Evolutionary conservation across 345 rosid species (phyloP).

Genomic region (Citrus sp.): DNA sequence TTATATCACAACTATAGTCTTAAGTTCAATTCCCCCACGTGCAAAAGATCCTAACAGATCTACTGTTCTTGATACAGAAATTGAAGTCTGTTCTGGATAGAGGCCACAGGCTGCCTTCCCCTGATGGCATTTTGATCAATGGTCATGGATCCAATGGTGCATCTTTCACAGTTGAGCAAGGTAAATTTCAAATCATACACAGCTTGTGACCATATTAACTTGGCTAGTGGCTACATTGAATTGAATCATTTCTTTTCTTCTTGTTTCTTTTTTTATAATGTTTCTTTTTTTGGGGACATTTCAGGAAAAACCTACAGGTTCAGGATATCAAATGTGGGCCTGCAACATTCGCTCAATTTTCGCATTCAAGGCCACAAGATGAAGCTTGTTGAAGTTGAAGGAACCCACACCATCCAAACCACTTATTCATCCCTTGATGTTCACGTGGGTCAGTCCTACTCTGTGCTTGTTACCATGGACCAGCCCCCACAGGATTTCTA

Average conservation of each 20-base stretch:
- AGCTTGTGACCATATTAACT: neutral
- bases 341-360: slow-evolving; percentile 61
- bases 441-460: slow-evolving; percentile 86
- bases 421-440: slow-evolving; percentile 60
- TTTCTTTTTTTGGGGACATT: neutral
- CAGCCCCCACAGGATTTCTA: slow-evolving; percentile 59
- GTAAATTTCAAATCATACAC: slow-evolving; percentile 8
- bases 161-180: slow-evolving; percentile 63
- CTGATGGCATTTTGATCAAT: slow-evolving; percentile 73
- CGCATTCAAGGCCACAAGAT: slow-evolving; percentile 65
- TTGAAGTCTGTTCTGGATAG: slow-evolving; percentile 52
- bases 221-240: neutral
- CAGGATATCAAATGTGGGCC: slow-evolving; percentile 87
- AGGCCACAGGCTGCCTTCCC: slow-evolving; percentile 61
- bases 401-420: slow-evolving; percentile 80
- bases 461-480: slow-evolving; percentile 82
- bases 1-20: too few species aligned
- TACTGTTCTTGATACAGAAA: slow-evolving; percentile 24
- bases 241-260: neutral
- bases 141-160: slow-evolving; percentile 58
- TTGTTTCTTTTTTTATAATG: neutral
- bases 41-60: neutral
- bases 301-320: slow-evolving; percentile 81
- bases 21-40: too few species aligned
- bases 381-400: slow-evolving; percentile 89